Base-by-base conservation (phyloP, 352 stramenopile species). In the Pythium guiyangense region DNA sequence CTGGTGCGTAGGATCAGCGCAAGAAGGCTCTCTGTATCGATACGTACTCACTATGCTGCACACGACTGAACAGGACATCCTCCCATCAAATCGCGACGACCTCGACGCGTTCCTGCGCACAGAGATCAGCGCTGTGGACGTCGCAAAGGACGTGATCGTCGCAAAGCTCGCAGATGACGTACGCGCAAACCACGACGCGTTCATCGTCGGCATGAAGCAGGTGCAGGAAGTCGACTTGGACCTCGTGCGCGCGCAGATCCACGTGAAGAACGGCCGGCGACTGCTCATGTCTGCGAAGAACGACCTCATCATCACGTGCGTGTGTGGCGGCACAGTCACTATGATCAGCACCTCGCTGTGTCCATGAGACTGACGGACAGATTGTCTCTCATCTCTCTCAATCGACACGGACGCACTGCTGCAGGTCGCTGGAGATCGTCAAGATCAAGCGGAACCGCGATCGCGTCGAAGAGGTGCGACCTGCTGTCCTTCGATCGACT, bases 151-250 rank as follows among this genome's bases (percentile, higher is more conserved):
- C 49, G 69, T 86, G 6, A 82, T 95, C 55, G 53, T 88, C 35
- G 58, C 73, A 0, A 84, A 85, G 22, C 59, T 95, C n/a, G 82
- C 87, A n/a, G 80, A 92, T 39, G 81, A 94, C 17, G 83, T 95
- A 47, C 86, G 82, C 3, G 70, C 70, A 9, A 94, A 95, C 47
- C 79, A 92, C 57, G 77, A 73, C 45, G 68, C 82, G 34, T 77
- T 95, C 26, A 91, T 94, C 54, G 71, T 93, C 61, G 86, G 86
- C 18, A 92, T 95, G 80, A 92, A 88, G 42, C 79, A 90, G 27
- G 86, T 95, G 45, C 82, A 95, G 45, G 84, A 95, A 35, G 86
- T 95, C 25, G 86, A 95, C 62, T 60, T 95, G 20, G 84, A 95
- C 57, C 68, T 95, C 31, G 73, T 92, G 48, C 75, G 81, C 40